Base-by-base conservation (phyloP, 148 eudicot species). In the Chenopodium quinoa region DNA sequence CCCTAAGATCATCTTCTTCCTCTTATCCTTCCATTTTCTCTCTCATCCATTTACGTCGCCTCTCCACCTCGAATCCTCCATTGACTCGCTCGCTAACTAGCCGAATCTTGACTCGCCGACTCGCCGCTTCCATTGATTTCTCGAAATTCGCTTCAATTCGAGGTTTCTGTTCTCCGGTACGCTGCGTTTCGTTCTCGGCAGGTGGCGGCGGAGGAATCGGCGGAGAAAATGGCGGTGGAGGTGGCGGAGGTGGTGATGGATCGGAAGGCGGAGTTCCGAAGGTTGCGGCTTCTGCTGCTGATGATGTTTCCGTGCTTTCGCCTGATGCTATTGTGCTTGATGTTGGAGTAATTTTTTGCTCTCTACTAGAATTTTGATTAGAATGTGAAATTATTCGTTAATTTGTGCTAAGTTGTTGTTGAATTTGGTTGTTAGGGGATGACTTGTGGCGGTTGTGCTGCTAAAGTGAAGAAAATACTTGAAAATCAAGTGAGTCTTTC, bases 381-480 rank as follows among this genome's bases (percentile, higher is more conserved):
- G 52, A 58, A 29, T 67, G 4, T 56, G 46, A 37, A 75, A 70
- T n/a, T 37, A 14, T 0, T 63, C 5, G 74, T 63, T 44, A 16
- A 62, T 34, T 44, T 25, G n/a, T 14, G 56, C 17, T 63, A 4
- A 7, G 7, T 31, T 40, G n/a, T 81, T 76, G 56, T 47, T 32
- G 60, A 14, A 25, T 76, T 40, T 67, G 47, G n/a, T 32, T 78
- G 52, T 62, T 71, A 95, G 98, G 99, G 99, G 65, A 96, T 96
- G 99, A 86, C 94, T 11, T 96, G 99, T 75, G 98, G 97, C 23
- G 99, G 99, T 76, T 96, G 99, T 81, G 97, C 93, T 34, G 92
- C 95, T 2, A 96, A 95, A 84, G 99, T 96, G 83, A 95, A 93
- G 90, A 88, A 95, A 82, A 96, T 96, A 71, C 90, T 96, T 37